phyloP scores from a whole-genome alignment of 129 eudicot genomes.

The Lonicera japonica region DNA sequence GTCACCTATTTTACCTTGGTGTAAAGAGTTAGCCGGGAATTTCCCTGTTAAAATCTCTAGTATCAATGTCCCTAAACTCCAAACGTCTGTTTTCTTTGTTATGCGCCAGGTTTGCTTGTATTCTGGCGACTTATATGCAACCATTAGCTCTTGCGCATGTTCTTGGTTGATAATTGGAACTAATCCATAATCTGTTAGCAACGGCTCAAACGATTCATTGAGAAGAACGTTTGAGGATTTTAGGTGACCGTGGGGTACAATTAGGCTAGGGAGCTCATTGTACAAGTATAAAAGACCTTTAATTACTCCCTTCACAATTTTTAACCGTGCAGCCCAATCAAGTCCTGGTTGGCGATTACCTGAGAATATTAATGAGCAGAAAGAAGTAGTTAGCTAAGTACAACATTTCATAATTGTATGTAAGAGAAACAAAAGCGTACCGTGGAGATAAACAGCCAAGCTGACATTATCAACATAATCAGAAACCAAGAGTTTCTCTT shows the following conservation, averaged over 20 bases:
- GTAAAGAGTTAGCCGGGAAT: conserved; percentile 4
- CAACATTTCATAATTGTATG: no score
- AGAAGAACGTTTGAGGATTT: conserved; percentile 15
- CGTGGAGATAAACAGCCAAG: conserved; percentile 32
- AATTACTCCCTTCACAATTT: conserved; percentile 34
- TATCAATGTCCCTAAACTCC: conserved; percentile 7
- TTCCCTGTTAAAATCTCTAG: conserved; percentile 9
- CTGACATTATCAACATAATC: conserved; percentile 27
- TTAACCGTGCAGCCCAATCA: conserved; percentile 30
- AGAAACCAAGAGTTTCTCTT: conserved; percentile 28
- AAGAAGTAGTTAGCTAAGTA: neutral
- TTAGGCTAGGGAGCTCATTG: conserved; percentile 31
- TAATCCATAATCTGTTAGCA: conserved; percentile 7
- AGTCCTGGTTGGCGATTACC: conserved; percentile 24
- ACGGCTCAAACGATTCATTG: conserved; percentile 7
- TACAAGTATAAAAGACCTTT: conserved; percentile 30
- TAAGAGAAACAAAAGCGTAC: neutral
- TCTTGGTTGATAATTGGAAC: conserved; percentile 10
- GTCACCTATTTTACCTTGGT: neutral
- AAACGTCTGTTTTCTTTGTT: conserved; percentile 11
- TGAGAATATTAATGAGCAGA: conserved; percentile 8
- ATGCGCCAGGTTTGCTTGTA: conserved; percentile 2
- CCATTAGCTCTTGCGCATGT: conserved; percentile 11
- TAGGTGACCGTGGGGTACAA: conserved; percentile 16
- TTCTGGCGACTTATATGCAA: conserved; percentile 13